Evolutionary conservation across 768 basidiomycete species (phyloP).

Genomic region (Termitomyces sp.): DNA sequence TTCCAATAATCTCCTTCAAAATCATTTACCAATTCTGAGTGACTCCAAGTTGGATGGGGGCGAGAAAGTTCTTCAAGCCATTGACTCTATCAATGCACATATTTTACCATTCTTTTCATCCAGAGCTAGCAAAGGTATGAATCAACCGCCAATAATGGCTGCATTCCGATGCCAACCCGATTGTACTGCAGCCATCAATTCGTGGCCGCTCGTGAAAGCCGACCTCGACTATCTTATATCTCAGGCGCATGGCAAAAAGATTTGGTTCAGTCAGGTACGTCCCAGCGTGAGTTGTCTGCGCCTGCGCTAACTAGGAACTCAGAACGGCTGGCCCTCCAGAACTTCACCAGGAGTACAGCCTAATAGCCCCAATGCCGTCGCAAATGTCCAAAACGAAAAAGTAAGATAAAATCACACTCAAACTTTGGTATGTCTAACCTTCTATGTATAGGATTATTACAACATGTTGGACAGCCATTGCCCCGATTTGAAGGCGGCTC

Average conservation of each 20-base stretch:
- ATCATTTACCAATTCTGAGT: neutral
- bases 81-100: slow-evolving; percentile 64
- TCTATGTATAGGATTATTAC: slow-evolving; percentile 49
- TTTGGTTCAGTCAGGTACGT: slow-evolving; percentile 65
- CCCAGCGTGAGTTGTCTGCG: neutral
- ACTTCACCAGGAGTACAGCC: slow-evolving; percentile 59
- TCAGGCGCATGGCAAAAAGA: slow-evolving; percentile 60
- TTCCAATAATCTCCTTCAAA: neutral
- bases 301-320: neutral
- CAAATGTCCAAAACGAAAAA: slow-evolving; percentile 56
- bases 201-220: slow-evolving; percentile 58
- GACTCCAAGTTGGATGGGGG: slow-evolving; percentile 29
- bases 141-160: neutral
- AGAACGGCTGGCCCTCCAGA: slow-evolving; percentile 79
- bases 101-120: slow-evolving; percentile 68
- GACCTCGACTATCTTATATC: slow-evolving; percentile 67
- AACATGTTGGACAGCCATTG: slow-evolving; percentile 64
- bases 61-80: slow-evolving; percentile 49
- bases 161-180: neutral
- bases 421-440: neutral
- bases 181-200: slow-evolving; percentile 36
- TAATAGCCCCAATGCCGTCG: slow-evolving; percentile 58
- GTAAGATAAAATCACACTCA: slow-evolving; percentile 28
- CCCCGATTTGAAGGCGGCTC: slow-evolving; percentile 51
- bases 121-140: slow-evolving; percentile 49